These are phyloP conservation scores for Skeletonema menzelii DNA, from an alignment of 108 stramenopile species.

Conservation along the genomic window DNA sequence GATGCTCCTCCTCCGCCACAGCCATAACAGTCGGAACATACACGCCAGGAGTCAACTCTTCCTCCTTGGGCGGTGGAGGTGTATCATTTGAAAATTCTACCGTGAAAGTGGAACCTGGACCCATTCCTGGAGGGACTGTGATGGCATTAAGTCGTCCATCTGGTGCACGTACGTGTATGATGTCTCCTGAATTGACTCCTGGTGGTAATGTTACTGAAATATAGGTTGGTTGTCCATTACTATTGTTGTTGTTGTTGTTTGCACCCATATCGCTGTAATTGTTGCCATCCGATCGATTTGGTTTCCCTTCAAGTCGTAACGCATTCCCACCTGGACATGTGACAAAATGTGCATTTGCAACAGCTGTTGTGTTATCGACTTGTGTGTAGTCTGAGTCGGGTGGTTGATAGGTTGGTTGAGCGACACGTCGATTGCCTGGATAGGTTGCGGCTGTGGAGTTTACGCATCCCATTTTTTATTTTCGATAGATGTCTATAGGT, in stretches of 20 bases:
- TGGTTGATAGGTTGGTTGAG: slow-evolving; percentile 62
- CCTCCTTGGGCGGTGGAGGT: slow-evolving; percentile 32
- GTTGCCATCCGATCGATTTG: slow-evolving; percentile 39
- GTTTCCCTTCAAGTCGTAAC: slow-evolving; percentile 63
- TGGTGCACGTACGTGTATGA: slow-evolving; percentile 80
- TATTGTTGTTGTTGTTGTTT: background rate
- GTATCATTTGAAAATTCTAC: slow-evolving; percentile 73
- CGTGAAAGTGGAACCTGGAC: slow-evolving; percentile 83
- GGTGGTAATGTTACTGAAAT: slow-evolving; percentile 79
- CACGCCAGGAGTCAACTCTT: slow-evolving; percentile 40
- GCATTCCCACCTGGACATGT: slow-evolving; percentile 87
- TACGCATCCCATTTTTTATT: slow-evolving; percentile 21
- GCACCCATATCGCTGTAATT: slow-evolving; percentile 15
- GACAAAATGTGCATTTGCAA: slow-evolving; percentile 78
- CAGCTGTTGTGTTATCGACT: slow-evolving; percentile 40
- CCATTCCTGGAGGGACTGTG: slow-evolving; percentile 74
- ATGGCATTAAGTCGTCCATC: slow-evolving; percentile 82
- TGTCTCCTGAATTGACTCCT: slow-evolving; percentile 70
- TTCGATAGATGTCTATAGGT: background rate
- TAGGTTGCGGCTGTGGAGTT: slow-evolving; percentile 43
- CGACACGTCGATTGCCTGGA: slow-evolving; percentile 67
- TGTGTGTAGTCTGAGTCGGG: slow-evolving; percentile 52
- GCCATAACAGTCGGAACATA: slow-evolving; percentile 45
- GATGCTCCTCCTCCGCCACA: slow-evolving; percentile 14
- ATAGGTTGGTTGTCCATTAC: slow-evolving; percentile 39